Percentiles rank a stretch among this genome's conserved stretches.
phyloP scores from a whole-genome alignment of 2,329 filamentous ascomycete species.

The Xylaria sp. region DNA sequence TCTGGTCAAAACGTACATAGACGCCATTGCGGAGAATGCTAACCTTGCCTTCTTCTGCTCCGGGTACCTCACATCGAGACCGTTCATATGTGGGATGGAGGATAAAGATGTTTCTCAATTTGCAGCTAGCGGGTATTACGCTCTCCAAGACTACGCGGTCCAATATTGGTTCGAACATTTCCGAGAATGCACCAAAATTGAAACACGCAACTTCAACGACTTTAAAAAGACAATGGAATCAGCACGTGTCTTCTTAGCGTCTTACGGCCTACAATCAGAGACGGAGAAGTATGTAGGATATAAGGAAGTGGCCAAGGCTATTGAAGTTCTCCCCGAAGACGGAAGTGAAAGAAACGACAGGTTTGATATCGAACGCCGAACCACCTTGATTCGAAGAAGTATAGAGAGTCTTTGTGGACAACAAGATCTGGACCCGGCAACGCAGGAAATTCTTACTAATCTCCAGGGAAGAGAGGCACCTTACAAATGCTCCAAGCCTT shows the following conservation, averaged over 20 bases:
- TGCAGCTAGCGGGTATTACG: constrained; percentile 23
- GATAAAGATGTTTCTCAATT: no score
- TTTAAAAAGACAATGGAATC: no score
- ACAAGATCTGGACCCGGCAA: background rate
- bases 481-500: constrained; percentile 32
- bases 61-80: no score
- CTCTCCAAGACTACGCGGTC: constrained; percentile 31
- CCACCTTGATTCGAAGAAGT: no score
- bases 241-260: no score
- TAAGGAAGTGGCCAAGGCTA: background rate
- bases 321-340: background rate
- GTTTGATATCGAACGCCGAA: no score
- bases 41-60: no score
- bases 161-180: constrained; percentile 33
- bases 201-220: background rate
- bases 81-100: no score
- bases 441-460: background rate
- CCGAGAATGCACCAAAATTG: background rate
- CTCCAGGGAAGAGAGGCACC: background rate
- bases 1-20: no score
- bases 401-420: no score
- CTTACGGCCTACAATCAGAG: no score
- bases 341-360: background rate
- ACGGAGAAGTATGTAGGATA: background rate
- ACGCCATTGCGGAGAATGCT: no score